Evolutionary conservation across 2,329 filamentous ascomycete species (phyloP), one percentile per base, ranked within the genome.

Genomic region (Zymoseptoria ardabiliae): DNA sequence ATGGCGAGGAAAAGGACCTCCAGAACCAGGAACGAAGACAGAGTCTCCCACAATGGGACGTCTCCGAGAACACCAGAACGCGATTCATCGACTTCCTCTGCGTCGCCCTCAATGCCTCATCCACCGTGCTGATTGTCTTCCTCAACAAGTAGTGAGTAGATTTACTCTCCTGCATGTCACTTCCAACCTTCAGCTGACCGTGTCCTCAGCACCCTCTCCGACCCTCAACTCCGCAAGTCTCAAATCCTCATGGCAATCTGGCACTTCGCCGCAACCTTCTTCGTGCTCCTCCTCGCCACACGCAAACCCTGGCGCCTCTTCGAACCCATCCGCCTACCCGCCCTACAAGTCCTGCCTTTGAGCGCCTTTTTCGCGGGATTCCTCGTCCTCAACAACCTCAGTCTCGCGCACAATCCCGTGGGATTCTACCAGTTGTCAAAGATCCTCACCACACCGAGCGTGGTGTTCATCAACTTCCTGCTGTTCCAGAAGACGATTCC

Each of bases 341-440:
- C 56, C 19, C n/a, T 50, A 8, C 51, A 59, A 53, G 50, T 59
- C 30, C 54, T 59, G 11, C 57, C 57, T 9, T 17, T 59, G 53
- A 59, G 57, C 49, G 57, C 53, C 21, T 59, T 59, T 28, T 59
- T 59, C 35, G 57, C 57, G 9, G 45, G 23, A 5, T 59, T 59
- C 30, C 57, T 59, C 25, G 25, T 59, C 30, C 53, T 59, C 17
- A 59, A 51, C 41, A 59, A 59, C 21, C 53, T 59, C 9, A 59
- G 57, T 28, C 53, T 56, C 10, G 57, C 57, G 7, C 55, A 51
- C 28, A 59, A 59, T 49, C 57, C 57, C 3, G 49, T 59, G 19
- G 57, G 57, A 28, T 59, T 59, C 49, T 59, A 59, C 49, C 57
- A 59, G 30, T 21, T 59, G 0, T 59, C 57, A 8, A 59, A 59